phyloP scores from a whole-genome alignment of 2,329 filamentous ascomycete genomes.

The Scedosporium aurantiacum region DNA sequence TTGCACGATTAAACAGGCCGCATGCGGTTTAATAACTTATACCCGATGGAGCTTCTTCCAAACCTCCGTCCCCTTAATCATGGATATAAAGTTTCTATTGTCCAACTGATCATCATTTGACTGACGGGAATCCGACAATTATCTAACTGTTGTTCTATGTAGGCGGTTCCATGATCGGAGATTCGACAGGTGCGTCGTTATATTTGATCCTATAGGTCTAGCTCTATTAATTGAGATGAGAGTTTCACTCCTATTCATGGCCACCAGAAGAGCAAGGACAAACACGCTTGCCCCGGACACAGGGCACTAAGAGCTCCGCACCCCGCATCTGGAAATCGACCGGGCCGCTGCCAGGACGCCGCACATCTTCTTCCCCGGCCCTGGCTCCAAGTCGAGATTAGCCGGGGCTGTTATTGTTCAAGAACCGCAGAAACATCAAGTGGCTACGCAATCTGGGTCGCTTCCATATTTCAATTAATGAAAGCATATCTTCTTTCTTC shows the following conservation, averaged over 20 bases:
- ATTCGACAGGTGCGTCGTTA: too few species aligned
- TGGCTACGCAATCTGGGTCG: not conserved
- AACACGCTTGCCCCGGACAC: not conserved
- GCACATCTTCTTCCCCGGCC: not conserved
- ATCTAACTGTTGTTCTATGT: too few species aligned
- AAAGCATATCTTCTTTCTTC: not conserved
- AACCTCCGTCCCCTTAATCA: not conserved
- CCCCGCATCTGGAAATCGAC: not conserved
- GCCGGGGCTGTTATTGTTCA: not conserved
- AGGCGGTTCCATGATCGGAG: too few species aligned
- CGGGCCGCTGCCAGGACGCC: not conserved
- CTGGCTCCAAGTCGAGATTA: not conserved
- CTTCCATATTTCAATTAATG: not conserved
- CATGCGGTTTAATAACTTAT: not conserved
- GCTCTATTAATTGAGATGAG: too few species aligned
- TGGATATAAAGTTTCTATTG: not conserved
- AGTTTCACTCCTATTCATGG: too few species aligned
- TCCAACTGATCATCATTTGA: too few species aligned
- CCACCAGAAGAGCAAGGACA: too few species aligned
- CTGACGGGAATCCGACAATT: too few species aligned
- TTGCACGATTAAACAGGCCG: not conserved
- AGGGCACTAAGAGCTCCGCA: not conserved
- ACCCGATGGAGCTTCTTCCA: not conserved
- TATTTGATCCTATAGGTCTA: too few species aligned
- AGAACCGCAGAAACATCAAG: not conserved